A percentile compares a stretch with the other conserved stretches of the same genome.
Conservation (phyloP, 768 basidiomycete genomes). For the Imleria badia region DNA sequence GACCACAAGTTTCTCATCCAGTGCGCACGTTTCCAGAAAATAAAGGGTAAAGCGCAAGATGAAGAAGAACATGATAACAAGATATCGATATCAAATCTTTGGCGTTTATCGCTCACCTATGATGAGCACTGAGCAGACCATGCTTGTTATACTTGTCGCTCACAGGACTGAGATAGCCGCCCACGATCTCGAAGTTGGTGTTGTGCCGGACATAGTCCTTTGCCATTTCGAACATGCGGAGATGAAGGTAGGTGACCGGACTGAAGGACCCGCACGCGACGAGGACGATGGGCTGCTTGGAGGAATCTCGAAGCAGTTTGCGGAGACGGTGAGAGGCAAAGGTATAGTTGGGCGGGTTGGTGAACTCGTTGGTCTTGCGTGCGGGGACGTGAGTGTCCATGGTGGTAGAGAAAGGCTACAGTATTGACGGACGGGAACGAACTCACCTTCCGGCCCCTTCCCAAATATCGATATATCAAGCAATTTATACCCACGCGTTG, state of each 20-base stretch:
- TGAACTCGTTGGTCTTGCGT: constrained; percentile 41
- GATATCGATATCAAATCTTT: background rate
- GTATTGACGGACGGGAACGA: background rate
- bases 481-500: constrained; percentile 20
- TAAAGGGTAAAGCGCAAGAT: background rate
- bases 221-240: constrained; percentile 99
- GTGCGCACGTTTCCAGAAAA: background rate
- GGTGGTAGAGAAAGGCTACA: constrained; percentile 13
- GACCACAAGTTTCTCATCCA: constrained; percentile 4
- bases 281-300: constrained; percentile 84
- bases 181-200: constrained; percentile 91
- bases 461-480: constrained; percentile 13
- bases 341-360: constrained; percentile 62
- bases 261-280: constrained; percentile 99
- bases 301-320: constrained; percentile 54
- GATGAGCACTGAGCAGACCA: constrained; percentile 81
- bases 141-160: constrained; percentile 96
- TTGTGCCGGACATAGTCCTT: constrained; percentile 93
- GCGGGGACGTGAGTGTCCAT: constrained; percentile 25
- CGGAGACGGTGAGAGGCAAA: constrained; percentile 68
- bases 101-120: constrained; percentile 64
- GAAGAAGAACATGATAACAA: background rate
- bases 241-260: constrained; percentile 95
- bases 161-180: constrained; percentile 95
- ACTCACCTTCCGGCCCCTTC: background rate